Conservation (phyloP, 495 filamentous ascomycete genomes). For the Annulohypoxylon bovei region DNA sequence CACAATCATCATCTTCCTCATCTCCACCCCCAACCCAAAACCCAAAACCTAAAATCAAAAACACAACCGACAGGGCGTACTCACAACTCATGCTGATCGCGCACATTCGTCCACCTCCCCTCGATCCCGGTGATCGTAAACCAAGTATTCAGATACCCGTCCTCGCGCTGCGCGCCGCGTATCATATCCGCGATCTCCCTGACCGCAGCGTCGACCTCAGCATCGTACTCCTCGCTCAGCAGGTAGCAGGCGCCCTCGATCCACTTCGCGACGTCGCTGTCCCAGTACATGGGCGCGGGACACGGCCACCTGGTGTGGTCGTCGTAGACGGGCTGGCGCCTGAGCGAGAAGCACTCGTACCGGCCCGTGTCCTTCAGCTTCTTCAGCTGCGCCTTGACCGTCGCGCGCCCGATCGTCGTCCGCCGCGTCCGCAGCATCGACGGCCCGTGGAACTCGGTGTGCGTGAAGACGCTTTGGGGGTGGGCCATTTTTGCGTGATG, state of each 20-base stretch:
- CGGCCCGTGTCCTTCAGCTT: conserved; percentile 64
- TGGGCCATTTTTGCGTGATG: conserved; percentile 40
- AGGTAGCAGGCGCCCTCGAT: conserved; percentile 70
- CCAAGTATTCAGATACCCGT: conserved; percentile 70
- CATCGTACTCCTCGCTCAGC: conserved; percentile 52
- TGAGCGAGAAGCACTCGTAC: conserved; percentile 64
- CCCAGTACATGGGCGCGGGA: conserved; percentile 67
- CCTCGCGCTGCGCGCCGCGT: conserved; percentile 60
- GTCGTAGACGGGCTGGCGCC: conserved; percentile 62
- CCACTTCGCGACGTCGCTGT: conserved; percentile 69
- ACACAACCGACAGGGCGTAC: conserved; percentile 32
- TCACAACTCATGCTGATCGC: conserved; percentile 70
- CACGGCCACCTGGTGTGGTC: conserved; percentile 61
- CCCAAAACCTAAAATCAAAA: not conserved
- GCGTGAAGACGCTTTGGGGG: conserved; percentile 45
- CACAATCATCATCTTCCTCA: not conserved
- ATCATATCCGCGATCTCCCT: conserved; percentile 67
- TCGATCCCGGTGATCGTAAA: conserved; percentile 64
- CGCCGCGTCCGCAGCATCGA: conserved; percentile 53
- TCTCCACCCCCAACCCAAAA: not conserved
- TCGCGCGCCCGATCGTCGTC: conserved; percentile 53
- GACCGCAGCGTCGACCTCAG: conserved; percentile 61
- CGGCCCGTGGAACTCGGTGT: conserved; percentile 45
- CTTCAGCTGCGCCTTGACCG: conserved; percentile 57
- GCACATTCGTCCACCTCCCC: conserved; percentile 64